Conservation (phyloP, 345 rosid species). For the Jatropha curcas region DNA sequence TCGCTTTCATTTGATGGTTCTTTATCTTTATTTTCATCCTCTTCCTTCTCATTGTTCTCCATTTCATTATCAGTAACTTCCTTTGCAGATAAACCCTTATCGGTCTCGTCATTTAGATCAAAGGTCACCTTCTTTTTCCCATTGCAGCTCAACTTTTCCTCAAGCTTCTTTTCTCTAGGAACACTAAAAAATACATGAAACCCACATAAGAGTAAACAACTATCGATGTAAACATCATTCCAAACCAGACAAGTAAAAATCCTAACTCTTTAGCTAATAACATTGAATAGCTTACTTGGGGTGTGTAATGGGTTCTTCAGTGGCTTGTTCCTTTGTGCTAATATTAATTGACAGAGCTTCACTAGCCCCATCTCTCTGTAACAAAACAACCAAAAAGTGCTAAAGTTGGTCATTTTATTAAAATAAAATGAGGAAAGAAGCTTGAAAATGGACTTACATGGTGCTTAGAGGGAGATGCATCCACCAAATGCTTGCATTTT, state of each 20-base stretch:
- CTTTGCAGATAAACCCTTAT: background rate
- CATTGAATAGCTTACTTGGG: constrained; percentile 16
- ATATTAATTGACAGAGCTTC: background rate
- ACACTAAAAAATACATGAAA: background rate
- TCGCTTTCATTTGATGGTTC: background rate
- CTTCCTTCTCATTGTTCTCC: background rate
- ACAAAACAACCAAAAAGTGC: background rate
- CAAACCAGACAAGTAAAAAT: background rate
- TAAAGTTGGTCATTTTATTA: background rate
- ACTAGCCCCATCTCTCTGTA: constrained; percentile 15
- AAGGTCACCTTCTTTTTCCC: constrained; percentile 17
- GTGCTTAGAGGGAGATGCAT: constrained; percentile 13
- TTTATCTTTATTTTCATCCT: constrained; percentile 7
- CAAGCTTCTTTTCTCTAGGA: constrained; percentile 17
- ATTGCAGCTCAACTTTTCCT: constrained; percentile 14
- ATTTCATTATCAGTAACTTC: background rate
- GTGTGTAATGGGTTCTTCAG: constrained; percentile 14
- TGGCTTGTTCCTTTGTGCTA: constrained; percentile 2
- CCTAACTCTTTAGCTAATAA: background rate
- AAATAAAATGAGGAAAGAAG: constrained; percentile 1
- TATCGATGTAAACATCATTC: background rate
- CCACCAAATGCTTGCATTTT: constrained; percentile 9
- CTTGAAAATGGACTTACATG: constrained; percentile 19
- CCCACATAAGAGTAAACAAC: background rate
- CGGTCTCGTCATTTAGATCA: background rate